Percentiles rank a stretch among this genome's conserved stretches.
Conservation (phyloP, 192 early-diverging fungal genomes). For the Coemansia sp. region DNA sequence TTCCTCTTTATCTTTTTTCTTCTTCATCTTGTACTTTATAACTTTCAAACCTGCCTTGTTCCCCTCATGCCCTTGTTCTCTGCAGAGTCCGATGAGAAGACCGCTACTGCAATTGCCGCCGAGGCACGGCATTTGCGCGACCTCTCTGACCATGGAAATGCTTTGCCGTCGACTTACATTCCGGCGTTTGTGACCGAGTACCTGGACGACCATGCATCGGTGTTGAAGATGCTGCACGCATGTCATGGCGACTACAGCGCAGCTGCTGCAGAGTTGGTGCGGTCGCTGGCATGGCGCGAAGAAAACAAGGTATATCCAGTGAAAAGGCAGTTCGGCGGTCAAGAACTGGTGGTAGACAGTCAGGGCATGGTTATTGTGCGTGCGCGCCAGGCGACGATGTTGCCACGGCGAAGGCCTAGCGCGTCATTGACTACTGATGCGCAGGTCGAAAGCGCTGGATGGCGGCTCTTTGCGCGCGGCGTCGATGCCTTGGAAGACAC, state of each 20-base stretch:
- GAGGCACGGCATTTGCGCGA: constrained; percentile 9
- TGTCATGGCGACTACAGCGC: constrained; percentile 8
- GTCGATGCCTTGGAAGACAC: constrained; percentile 39
- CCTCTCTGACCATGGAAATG: background rate
- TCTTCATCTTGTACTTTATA: background rate
- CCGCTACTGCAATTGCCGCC: constrained; percentile 1
- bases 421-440: background rate
- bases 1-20: background rate
- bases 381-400: constrained; percentile 18
- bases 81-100: background rate
- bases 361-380: constrained; percentile 29
- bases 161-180: constrained; percentile 26
- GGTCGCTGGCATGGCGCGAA: constrained; percentile 39
- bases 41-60: background rate
- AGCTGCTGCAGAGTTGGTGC: constrained; percentile 2
- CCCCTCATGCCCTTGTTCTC: background rate
- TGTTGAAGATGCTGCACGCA: constrained; percentile 20
- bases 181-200: constrained; percentile 32
- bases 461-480: constrained; percentile 21
- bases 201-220: constrained; percentile 23
- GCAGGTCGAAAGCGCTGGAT: background rate
- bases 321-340: background rate
- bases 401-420: constrained; percentile 6
- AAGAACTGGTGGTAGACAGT: constrained; percentile 11
- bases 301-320: constrained; percentile 39